Percentiles rank a stretch among this genome's conserved stretches.
Conservation (phyloP, 768 basidiomycete species). For the Lentinula detonsa region DNA sequence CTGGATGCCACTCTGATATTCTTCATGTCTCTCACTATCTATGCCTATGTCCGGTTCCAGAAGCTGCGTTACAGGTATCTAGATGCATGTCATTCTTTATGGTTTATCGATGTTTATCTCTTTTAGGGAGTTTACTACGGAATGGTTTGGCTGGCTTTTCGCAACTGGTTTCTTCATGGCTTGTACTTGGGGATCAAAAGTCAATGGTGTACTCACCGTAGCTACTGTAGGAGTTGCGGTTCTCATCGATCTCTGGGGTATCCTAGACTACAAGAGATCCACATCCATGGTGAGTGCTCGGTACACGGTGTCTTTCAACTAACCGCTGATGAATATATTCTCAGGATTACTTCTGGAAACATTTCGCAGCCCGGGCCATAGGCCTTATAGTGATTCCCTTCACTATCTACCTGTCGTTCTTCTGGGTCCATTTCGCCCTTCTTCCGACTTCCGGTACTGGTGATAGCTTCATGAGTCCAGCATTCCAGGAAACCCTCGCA, state of each 20-base stretch:
- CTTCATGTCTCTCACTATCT: conserved; percentile 92
- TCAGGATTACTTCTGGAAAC: conserved; percentile 84
- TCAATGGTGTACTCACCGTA: conserved; percentile 94
- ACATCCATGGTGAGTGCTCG: conserved; percentile 55
- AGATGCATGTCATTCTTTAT: conserved; percentile 7
- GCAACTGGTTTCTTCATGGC: conserved; percentile 92
- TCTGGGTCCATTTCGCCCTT: conserved; percentile 91
- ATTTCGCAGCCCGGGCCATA: conserved; percentile 79
- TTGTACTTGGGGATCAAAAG: conserved; percentile 95
- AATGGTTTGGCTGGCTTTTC: conserved; percentile 95
- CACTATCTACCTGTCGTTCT: conserved; percentile 88
- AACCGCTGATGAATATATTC: background rate
- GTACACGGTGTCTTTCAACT: background rate
- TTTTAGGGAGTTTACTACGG: conserved; percentile 72
- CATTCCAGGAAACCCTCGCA: conserved; percentile 91
- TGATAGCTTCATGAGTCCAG: conserved; percentile 95
- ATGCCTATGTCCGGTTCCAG: conserved; percentile 89
- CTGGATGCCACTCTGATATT: conserved; percentile 92
- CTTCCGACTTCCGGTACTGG: conserved; percentile 88
- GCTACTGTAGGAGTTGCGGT: conserved; percentile 86
- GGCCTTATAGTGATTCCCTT: conserved; percentile 89
- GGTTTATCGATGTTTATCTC: conserved; percentile 6
- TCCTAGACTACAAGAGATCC: conserved; percentile 72
- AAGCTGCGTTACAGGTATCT: conserved; percentile 84
- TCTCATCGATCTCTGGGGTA: conserved; percentile 88